Conservation (phyloP, 2,329 filamentous ascomycete genomes). For the Botryotinia globosa region DNA sequence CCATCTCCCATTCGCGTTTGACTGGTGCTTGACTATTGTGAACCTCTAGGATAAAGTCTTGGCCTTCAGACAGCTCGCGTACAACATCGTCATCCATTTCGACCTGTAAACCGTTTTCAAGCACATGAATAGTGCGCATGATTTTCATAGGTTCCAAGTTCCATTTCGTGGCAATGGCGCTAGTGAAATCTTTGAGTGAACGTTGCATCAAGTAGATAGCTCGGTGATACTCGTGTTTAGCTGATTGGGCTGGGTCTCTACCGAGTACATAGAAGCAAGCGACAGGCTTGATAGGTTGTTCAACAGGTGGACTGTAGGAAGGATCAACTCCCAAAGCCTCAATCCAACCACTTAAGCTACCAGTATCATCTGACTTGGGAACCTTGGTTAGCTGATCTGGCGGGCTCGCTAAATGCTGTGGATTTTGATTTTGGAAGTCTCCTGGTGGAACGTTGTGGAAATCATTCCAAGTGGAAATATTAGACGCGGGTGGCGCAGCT, state of each 20-base stretch:
- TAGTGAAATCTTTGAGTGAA: constrained; percentile 70
- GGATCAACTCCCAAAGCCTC: constrained; percentile 89
- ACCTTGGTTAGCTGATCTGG: constrained; percentile 54
- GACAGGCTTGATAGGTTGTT: constrained; percentile 67
- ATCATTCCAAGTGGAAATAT: constrained; percentile 54
- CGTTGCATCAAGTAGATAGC: constrained; percentile 83
- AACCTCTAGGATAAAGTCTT: constrained; percentile 72
- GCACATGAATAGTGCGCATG: constrained; percentile 67
- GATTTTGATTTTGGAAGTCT: constrained; percentile 44
- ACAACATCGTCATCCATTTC: constrained; percentile 90
- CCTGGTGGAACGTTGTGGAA: constrained; percentile 52
- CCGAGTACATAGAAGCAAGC: constrained; percentile 84
- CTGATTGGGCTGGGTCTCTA: constrained; percentile 47
- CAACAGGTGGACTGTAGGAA: constrained; percentile 74
- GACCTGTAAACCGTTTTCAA: constrained; percentile 73
- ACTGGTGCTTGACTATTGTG: constrained; percentile 36
- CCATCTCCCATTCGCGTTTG: constrained; percentile 64
- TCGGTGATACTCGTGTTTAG: constrained; percentile 63
- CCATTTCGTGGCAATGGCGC: constrained; percentile 74
- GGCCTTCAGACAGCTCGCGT: constrained; percentile 77
- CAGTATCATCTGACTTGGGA: constrained; percentile 57
- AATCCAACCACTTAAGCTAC: constrained; percentile 76
- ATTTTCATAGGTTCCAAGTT: constrained; percentile 71
- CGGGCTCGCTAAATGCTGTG: constrained; percentile 45
- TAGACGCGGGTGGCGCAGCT: constrained; percentile 37